A percentile compares a stretch with the other conserved stretches of the same genome.
Evolutionary conservation across 352 stramenopile species (phyloP).

Genomic region (Blastocystis sp.): DNA sequence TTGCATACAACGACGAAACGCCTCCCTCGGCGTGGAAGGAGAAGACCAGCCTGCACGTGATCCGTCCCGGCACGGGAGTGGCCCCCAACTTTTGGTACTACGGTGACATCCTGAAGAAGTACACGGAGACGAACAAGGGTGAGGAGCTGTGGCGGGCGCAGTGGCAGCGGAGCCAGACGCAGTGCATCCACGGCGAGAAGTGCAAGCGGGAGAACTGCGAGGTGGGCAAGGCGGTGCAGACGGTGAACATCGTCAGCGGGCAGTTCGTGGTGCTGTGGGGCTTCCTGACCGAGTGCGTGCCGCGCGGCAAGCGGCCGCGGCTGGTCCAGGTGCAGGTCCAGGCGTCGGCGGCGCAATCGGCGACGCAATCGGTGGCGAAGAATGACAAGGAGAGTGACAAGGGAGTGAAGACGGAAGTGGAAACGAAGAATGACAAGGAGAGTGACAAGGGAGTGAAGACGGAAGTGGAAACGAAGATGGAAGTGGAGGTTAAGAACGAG

Average conservation of each 20-base stretch:
- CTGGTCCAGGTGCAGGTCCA: constrained; percentile 31
- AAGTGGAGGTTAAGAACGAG: too few relatives aligned
- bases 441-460: too few relatives aligned
- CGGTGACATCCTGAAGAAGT: constrained; percentile 34
- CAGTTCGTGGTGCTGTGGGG: constrained; percentile 59
- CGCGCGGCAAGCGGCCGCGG: constrained; percentile 17
- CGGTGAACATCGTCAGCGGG: constrained; percentile 34
- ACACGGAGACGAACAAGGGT: neutral
- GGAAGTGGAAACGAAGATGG: too few relatives aligned
- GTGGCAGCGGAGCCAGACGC: neutral
- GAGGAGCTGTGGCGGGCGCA: constrained; percentile 26
- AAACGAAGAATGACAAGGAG: too few relatives aligned
- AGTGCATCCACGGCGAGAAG: constrained; percentile 17
- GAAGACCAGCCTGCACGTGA: constrained; percentile 26
- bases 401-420: too few relatives aligned
- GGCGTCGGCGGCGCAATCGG: too few relatives aligned
- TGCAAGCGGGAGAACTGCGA: constrained; percentile 24
- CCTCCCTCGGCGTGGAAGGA: constrained; percentile 18
- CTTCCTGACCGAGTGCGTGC: constrained; percentile 45
- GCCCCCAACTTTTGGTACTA: constrained; percentile 27
- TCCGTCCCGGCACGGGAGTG: neutral
- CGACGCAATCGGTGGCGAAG: too few relatives aligned
- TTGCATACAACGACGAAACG: constrained; percentile 1
- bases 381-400: too few relatives aligned
- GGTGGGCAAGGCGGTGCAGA: constrained; percentile 49